Base-by-base conservation (phyloP, 1,284 basidiomycete species). In the Malassezia vespertilionis region DNA sequence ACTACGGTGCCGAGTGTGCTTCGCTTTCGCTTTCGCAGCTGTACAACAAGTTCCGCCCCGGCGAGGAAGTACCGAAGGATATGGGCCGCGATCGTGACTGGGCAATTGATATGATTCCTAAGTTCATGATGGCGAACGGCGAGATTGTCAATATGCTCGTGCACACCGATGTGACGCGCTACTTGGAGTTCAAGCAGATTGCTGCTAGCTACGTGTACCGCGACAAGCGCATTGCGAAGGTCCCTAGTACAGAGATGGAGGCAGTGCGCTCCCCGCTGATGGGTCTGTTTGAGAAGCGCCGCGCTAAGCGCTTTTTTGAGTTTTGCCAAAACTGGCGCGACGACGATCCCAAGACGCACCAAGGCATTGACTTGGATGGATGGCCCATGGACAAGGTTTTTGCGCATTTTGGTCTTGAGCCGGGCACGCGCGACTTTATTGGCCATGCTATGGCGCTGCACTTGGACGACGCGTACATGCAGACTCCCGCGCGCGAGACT, bases 121-220 rank as follows among this genome's bases (percentile, higher is more conserved):
- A 70, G 49, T 61, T 65, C 76, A 97, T 97, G 77, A 90, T 97
- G 70, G 86, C 93, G 28, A 91, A 88, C 21, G 93, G 93, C 52
- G 91, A 96, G 74, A 82, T 99, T 68, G 95, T 90, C 50, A 85
- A 84, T 74, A 97, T 99, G 74, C 83, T 99, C 56, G 90, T 97
- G 37, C 91, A 97, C 77, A 97, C 93, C 61, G 90, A 97, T 71
- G 93, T 99, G 55, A 93, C 87, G 27, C 83, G 90, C 54, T 99
- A 99, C 76, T 83, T 99, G 69, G 93, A 97, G 73, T 97, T 97
- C 78, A 97, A 97, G 78, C 91, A 96, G 76, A 96, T 99, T 73
- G 88, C 93, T 2, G 93, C 91, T 44, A 90, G 86, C 66, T 97
- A 85, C 73, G 93, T 99, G 52, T 95, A 90, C 74, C 83, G 91